Evolutionary conservation across 2,329 filamentous ascomycete genomes (phyloP).

Genomic region (Cercospora janseana): DNA sequence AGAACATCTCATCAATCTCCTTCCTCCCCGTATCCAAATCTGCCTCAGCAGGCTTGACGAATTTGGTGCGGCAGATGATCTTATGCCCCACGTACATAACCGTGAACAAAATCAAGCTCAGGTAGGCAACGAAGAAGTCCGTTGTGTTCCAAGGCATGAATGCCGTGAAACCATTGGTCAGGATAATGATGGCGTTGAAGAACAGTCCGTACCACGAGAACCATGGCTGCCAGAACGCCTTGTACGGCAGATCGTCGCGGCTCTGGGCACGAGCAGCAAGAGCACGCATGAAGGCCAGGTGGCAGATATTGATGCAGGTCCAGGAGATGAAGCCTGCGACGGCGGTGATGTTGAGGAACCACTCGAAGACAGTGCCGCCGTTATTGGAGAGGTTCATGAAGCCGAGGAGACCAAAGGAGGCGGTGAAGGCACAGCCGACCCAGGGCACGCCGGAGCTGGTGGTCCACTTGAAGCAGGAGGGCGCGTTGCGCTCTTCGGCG

Average conservation of each 20-base stretch:
- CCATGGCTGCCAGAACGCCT: slow-evolving; percentile 67
- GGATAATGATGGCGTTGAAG: slow-evolving; percentile 67
- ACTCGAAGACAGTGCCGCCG: slow-evolving; percentile 67
- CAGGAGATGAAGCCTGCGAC: slow-evolving; percentile 75
- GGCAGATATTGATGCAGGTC: slow-evolving; percentile 66
- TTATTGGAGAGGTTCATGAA: slow-evolving; percentile 72
- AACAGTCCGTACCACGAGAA: slow-evolving; percentile 65
- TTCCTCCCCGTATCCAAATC: slow-evolving; percentile 45
- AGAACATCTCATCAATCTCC: slow-evolving; percentile 39
- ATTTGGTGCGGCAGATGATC: slow-evolving; percentile 50
- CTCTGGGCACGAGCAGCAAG: slow-evolving; percentile 67
- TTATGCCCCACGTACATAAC: slow-evolving; percentile 71
- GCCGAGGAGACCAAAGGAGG: slow-evolving; percentile 66
- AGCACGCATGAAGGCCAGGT: slow-evolving; percentile 69
- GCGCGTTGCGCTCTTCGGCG: slow-evolving; percentile 58
- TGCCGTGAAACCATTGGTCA: slow-evolving; percentile 73
- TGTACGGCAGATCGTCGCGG: slow-evolving; percentile 67
- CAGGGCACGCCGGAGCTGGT: slow-evolving; percentile 67
- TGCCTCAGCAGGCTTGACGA: slow-evolving; percentile 44
- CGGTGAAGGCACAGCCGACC: slow-evolving; percentile 66
- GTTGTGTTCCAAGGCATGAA: slow-evolving; percentile 70
- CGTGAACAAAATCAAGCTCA: slow-evolving; percentile 70
- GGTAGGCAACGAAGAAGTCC: slow-evolving; percentile 71
- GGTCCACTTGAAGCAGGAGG: slow-evolving; percentile 55
- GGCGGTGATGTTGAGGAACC: slow-evolving; percentile 71